Conservation (phyloP, 2,329 filamentous ascomycete genomes). For the Penicillium sp. region DNA sequence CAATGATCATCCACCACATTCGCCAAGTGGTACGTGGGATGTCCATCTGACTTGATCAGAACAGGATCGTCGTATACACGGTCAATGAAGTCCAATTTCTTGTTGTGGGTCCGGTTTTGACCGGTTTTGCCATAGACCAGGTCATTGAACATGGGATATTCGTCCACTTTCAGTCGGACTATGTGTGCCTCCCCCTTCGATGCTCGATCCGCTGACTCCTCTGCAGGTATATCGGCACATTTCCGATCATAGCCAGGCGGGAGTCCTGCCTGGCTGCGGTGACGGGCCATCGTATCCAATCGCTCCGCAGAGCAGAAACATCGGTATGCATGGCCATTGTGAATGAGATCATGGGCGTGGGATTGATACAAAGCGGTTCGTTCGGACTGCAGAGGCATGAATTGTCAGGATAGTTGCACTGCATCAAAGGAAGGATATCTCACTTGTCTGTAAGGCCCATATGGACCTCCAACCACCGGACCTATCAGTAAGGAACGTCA, state of each 20-base stretch:
- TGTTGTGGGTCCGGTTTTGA: conserved; percentile 50
- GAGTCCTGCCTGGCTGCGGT: conserved; percentile 57
- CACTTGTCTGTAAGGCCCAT: conserved; percentile 83
- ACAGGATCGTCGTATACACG: conserved; percentile 74
- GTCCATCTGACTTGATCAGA: conserved; percentile 83
- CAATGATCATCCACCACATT: conserved; percentile 95
- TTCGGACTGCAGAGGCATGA: conserved; percentile 60
- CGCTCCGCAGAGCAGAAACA: conserved; percentile 83
- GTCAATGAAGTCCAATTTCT: conserved; percentile 45
- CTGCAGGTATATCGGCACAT: conserved; percentile 63
- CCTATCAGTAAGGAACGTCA: conserved; percentile 46
- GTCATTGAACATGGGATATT: conserved; percentile 67
- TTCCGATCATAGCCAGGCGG: conserved; percentile 65
- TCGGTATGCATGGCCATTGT: conserved; percentile 73
- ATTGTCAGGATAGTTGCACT: conserved; percentile 2
- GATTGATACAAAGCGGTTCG: conserved; percentile 67
- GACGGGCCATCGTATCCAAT: conserved; percentile 62
- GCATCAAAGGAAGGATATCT: conserved; percentile 2
- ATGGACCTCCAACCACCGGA: conserved; percentile 73
- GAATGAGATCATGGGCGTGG: conserved; percentile 66
- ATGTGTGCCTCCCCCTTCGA: conserved; percentile 67
- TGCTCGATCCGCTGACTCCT: conserved; percentile 69
- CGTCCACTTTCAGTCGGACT: conserved; percentile 68
- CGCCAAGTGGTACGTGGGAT: conserved; percentile 93
- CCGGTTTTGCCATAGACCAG: conserved; percentile 67